Conservation (phyloP, 768 basidiomycete genomes). For the Lentinula detonsa region DNA sequence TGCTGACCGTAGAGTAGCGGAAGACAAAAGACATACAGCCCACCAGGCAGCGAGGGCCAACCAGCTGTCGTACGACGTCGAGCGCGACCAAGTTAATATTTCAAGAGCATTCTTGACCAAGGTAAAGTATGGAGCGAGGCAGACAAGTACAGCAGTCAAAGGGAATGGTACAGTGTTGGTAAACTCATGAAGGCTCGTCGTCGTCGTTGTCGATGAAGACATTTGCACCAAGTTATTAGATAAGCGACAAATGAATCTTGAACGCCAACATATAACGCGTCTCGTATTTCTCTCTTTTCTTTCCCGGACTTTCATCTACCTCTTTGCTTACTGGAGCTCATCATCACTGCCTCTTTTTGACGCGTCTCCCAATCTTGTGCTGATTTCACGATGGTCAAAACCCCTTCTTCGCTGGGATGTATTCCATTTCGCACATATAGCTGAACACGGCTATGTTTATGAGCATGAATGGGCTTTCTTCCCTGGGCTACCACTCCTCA, state of each 20-base stretch:
- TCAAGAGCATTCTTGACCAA: conserved; percentile 35
- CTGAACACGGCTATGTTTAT: conserved; percentile 46
- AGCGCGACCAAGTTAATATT: conserved; percentile 50
- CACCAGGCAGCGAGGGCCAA: conserved; percentile 73
- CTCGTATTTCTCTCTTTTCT: neutral
- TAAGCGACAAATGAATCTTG: neutral
- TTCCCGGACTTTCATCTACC: conserved; percentile 25
- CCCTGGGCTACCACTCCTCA: conserved; percentile 56
- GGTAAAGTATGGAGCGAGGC: conserved; percentile 51
- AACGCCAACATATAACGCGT: neutral
- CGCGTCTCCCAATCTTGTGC: conserved; percentile 10
- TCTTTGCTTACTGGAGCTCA: conserved; percentile 1
- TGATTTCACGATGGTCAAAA: conserved; percentile 1
- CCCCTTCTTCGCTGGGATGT: conserved; percentile 79
- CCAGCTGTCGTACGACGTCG: conserved; percentile 53
- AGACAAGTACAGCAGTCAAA: conserved; percentile 54
- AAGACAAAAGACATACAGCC: conserved; percentile 61
- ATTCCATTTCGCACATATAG: conserved; percentile 74
- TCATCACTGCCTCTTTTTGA: conserved; percentile 9
- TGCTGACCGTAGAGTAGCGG: conserved; percentile 40
- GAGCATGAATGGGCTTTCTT: conserved; percentile 91
- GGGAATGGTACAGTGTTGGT: conserved; percentile 56
- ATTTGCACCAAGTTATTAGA: neutral
- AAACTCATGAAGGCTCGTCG: conserved; percentile 30
- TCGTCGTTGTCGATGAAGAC: conserved; percentile 1